Conservation (phyloP, 352 stramenopile genomes). For the Globisporangium spinosum region DNA sequence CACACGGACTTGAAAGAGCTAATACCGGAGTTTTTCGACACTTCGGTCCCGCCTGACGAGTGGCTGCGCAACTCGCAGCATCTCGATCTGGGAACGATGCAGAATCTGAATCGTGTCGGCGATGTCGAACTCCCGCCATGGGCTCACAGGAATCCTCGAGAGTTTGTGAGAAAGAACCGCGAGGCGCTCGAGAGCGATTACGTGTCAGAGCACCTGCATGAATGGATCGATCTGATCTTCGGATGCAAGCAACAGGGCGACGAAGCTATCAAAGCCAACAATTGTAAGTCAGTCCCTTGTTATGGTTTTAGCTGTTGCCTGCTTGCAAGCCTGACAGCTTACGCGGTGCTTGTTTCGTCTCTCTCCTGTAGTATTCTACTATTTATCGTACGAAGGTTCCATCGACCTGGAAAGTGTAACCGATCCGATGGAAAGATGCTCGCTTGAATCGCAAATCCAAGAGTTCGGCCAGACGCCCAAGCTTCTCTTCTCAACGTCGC, state of each 20-base stretch:
- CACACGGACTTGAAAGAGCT: constrained; percentile 98
- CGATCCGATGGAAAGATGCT: constrained; percentile 91
- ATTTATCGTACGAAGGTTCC: constrained; percentile 85
- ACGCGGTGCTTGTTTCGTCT: neutral
- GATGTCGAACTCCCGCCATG: constrained; percentile 95
- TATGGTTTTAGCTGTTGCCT: neutral
- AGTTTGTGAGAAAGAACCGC: constrained; percentile 90
- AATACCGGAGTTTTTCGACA: constrained; percentile 97
- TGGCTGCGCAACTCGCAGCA: constrained; percentile 96
- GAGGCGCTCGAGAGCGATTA: constrained; percentile 95
- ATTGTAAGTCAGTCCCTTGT: constrained; percentile 38
- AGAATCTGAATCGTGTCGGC: constrained; percentile 84
- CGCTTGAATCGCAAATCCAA: constrained; percentile 92
- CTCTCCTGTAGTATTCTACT: constrained; percentile 77
- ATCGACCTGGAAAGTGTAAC: constrained; percentile 84
- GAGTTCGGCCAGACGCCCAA: constrained; percentile 91
- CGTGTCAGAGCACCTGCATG: constrained; percentile 93
- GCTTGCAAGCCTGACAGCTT: neutral
- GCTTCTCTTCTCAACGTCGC: constrained; percentile 61
- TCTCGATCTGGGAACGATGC: constrained; percentile 93
- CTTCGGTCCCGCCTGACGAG: constrained; percentile 54
- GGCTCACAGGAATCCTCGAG: constrained; percentile 74
- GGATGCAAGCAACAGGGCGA: constrained; percentile 94
- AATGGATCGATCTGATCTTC: constrained; percentile 98
- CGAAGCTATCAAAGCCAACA: constrained; percentile 65